Conservation (phyloP, 1,284 basidiomycete genomes). For the Bondarzewia mesenterica region DNA sequence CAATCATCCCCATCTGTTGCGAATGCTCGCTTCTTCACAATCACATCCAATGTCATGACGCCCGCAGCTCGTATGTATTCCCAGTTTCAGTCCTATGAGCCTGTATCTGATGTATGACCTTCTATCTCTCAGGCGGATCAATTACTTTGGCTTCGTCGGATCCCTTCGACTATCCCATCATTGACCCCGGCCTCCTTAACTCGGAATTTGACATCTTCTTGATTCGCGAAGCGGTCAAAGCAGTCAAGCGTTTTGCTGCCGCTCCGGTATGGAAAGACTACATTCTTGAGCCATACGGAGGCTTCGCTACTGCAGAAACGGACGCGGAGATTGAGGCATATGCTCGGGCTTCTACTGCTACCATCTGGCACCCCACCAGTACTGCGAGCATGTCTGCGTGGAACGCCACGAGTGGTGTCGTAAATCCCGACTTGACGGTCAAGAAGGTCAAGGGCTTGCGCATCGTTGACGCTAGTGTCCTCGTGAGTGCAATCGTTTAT, state of each 20-base stretch:
- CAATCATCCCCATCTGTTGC: constrained; percentile 2
- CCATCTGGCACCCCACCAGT: constrained; percentile 17
- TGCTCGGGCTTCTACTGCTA: constrained; percentile 4
- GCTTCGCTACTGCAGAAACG: constrained; percentile 6
- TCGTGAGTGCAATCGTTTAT: constrained; percentile 17
- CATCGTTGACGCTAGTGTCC: constrained; percentile 21
- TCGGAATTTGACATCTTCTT: constrained; percentile 7
- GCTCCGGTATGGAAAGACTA: constrained; percentile 8
- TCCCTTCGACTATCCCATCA: constrained; percentile 18
- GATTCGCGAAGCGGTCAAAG: constrained; percentile 3
- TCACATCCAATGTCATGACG: constrained; percentile 8
- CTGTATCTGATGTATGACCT: constrained; percentile 16
- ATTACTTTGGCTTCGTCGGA: constrained; percentile 13
- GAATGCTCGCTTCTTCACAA: constrained; percentile 10
- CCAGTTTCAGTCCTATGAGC: constrained; percentile 6
- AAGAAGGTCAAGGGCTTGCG: constrained; percentile 17
- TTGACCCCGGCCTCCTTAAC: constrained; percentile 21
- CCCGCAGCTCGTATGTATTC: constrained; percentile 13
- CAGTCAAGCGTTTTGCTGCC: constrained; percentile 5
- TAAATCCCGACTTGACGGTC: constrained; percentile 19
- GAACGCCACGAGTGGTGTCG: constrained; percentile 14
- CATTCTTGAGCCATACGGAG: not conserved
- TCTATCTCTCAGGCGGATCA: constrained; percentile 17
- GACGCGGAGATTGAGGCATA: constrained; percentile 11
- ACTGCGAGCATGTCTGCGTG: constrained; percentile 18